Evolutionary conservation across 768 basidiomycete species (phyloP), one percentile per base, ranked within the genome.

Genomic region (Podaxis rugospora): DNA sequence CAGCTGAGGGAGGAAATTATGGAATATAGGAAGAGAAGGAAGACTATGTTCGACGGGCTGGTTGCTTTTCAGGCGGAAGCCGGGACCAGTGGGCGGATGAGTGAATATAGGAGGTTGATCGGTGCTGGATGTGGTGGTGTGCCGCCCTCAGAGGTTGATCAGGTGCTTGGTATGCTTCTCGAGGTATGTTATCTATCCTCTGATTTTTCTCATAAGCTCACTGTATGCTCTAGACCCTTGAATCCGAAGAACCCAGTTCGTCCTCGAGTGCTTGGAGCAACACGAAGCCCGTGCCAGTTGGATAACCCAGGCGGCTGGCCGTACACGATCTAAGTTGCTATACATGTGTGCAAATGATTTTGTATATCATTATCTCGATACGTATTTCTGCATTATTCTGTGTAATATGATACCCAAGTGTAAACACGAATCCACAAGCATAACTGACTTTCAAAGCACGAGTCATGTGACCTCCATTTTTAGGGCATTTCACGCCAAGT

Each of bases 51-150:
- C 66, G 87, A 89, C 52, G 84, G 85, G 61, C 79, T 92, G 65
- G 90, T 90, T 10, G 82, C 79, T 32, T 88, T 91, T 73, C 91
- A 95, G 70, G 89, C 92, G 18, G 93, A 95, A 73, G 88, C 91
- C 0, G 95, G 95, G 4, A 97, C 95, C 0, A 87, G 89, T 32
- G 92, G 91, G 42, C 81, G 88, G 63, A 95, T 98, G 87, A 80
- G 83, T 4, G 90, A 95, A 65, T 99, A 98, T 71, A 79, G 95
- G 66, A 80, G 88, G 63, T 73, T 99, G 55, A 95, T 99, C 67
- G 89, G 90, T 35, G 88, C 93, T 14, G 95, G 93, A 0, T 96
- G 93, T 75, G 93, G 93, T 23, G 90, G 92, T 0, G 83, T 95
- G 32, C 83, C 89, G 2, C 85, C 90, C 1, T 79, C 85, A n/a